Evolutionary conservation across 805 yeast species (phyloP), one percentile per base, ranked within the genome.

Genomic region (Ogataea trehalophila): DNA sequence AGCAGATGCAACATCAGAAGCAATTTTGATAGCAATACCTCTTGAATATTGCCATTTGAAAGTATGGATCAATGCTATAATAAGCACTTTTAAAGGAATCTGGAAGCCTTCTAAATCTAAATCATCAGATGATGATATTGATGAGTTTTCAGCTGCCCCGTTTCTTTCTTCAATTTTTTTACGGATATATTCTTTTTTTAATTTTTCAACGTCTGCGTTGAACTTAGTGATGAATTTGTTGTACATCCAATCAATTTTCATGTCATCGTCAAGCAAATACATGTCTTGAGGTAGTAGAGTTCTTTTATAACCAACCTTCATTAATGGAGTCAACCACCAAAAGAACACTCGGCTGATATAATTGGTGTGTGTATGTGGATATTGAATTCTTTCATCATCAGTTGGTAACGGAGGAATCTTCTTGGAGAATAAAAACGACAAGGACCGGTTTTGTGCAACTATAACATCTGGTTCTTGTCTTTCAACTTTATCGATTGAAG

Each of bases 291-390:
- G 80, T 39, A 76, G 77, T 40, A 87, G 65, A 0, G 91, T 84
- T 58, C 94, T 72, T 62, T 80, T 83, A 63, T 86, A 86, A 6
- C 95, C 94, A 7, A 77, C 76, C 15, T 65, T 67, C 71, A 87
- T 65, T 37, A 86, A 56, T 0, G 90, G 90, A 23, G 66, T 57
- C 41, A 86, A 64, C 91, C 92, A 87, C 79, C 83, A 74, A 61
- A 85, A 80, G 55, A 81, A 76, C 17, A 72, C 53, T 50, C 75
- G 65, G 13, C 69, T 72, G 1, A 80, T n/a, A 1, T 60, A 44
- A 51, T 74, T 77, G 1, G 72, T 53, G 33, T 56, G 64, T 14
- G 64, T 66, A 68, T 80, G 70, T 1, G 84, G 85, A 52, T 71
- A 81, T 1, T 62, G 57, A 20, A 57, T 62, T 47, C 87, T 66